Evolutionary conservation across 768 basidiomycete species (phyloP).

Genomic region (Pleurotus tuoliensis): DNA sequence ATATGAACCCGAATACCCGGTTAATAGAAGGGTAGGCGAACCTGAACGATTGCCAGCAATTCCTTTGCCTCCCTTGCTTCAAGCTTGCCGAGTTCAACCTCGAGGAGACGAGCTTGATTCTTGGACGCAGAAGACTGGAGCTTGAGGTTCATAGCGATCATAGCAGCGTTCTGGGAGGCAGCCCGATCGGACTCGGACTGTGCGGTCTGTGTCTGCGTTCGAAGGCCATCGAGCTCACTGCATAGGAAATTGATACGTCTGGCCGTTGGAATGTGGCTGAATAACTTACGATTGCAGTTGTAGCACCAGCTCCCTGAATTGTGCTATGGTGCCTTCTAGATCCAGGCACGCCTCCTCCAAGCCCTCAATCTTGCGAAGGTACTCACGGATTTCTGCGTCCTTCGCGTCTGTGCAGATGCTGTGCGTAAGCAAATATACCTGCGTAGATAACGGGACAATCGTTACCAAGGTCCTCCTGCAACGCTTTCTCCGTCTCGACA

Average conservation of each 20-base stretch:
- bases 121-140: constrained; percentile 89
- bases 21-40: constrained; percentile 20
- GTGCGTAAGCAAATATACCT: background rate
- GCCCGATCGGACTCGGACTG: constrained; percentile 81
- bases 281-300: constrained; percentile 70
- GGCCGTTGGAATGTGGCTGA: background rate
- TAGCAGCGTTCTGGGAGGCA: constrained; percentile 84
- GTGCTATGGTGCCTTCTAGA: constrained; percentile 80
- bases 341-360: constrained; percentile 83
- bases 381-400: constrained; percentile 68
- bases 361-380: constrained; percentile 54
- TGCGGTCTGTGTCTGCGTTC: constrained; percentile 80
- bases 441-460: background rate
- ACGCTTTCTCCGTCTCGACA: constrained; percentile 84
- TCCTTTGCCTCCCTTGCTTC: constrained; percentile 83
- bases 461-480: constrained; percentile 85
- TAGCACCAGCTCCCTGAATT: constrained; percentile 90
- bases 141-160: constrained; percentile 93
- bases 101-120: constrained; percentile 85
- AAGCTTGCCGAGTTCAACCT: constrained; percentile 81
- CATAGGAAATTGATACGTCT: constrained; percentile 3
- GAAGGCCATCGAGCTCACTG: constrained; percentile 84
- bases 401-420: constrained; percentile 47
- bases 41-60: constrained; percentile 80
- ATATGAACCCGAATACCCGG: background rate